These are phyloP conservation scores for Apiospora aurea DNA, from an alignment of 2,329 filamentous ascomycete species.

Conservation along the genomic window DNA sequence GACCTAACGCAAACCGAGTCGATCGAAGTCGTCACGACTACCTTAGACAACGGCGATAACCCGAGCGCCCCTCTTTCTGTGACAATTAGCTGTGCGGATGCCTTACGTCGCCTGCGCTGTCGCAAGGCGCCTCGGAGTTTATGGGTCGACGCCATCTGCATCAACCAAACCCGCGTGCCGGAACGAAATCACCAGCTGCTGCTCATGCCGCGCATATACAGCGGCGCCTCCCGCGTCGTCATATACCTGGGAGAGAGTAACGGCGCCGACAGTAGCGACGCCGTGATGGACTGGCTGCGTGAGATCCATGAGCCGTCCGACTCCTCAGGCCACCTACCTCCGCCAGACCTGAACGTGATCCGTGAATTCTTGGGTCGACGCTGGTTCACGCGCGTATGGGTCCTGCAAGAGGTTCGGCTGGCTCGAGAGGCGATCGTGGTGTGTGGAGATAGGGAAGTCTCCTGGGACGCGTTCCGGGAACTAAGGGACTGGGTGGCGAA, in stretches of 20 bases:
- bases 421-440: too few species aligned
- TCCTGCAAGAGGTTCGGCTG: too few species aligned
- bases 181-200: not conserved
- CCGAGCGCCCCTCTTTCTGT: not conserved
- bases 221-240: not conserved
- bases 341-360: too few species aligned
- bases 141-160: not conserved
- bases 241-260: not conserved
- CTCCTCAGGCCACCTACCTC: too few species aligned
- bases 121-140: not conserved
- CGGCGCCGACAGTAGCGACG: not conserved
- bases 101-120: not conserved
- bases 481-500: too few species aligned
- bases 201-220: not conserved
- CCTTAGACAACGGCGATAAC: too few species aligned
- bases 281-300: not conserved
- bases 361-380: too few species aligned
- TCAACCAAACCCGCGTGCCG: not conserved
- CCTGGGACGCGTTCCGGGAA: too few species aligned
- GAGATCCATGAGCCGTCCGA: too few species aligned
- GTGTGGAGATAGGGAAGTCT: too few species aligned
- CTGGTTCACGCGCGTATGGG: too few species aligned
- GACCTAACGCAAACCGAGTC: not conserved
- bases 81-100: not conserved
- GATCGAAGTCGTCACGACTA: not conserved